Evolutionary conservation across 2,329 filamentous ascomycete genomes (phyloP), one percentile per base, ranked within the genome.

Genomic region (Ambrosiella xylebori): DNA sequence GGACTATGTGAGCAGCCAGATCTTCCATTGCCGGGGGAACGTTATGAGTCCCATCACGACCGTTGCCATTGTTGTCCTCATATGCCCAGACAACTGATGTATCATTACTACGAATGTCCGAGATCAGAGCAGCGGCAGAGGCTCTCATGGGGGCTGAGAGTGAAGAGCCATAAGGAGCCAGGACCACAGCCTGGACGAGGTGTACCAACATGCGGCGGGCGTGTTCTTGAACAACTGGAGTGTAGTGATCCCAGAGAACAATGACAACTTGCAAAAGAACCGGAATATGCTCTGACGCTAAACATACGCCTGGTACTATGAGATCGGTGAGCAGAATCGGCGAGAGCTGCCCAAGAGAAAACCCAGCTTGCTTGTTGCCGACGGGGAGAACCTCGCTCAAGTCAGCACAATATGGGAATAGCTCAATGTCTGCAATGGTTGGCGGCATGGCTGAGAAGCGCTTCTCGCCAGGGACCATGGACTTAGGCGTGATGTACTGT

Each of bases 171-270:
- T 95, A 82, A 50, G 74, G 77, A 1, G 81, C 81, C 36, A 96
- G 89, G 41, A 98, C 88, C 6, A 97, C 76, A 68, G 97, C 93
- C 65, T 98, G 93, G 52, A 98, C 94, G 15, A 98, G 77, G 72
- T 98, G 93, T 1, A 98, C 90, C 13, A 98, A 79, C 90, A 98
- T 95, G 70, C 98, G 93, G 54, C 90, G 82, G 37, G 94, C 90
- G 69, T 98, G 91, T 64, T 97, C 93, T 68, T 97, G 91, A 1
- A 98, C 93, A 9, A 96, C 79, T 2, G 88, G 82, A 1, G 88
- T 95, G 65, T 98, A 96, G 66, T 97, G 91, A 68, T 98, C 94
- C 93, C 93, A 98, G 1, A 97, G 78, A 2, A 97, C 88, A 11
- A 91, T 84, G 4, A 96, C 84, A 7, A 95, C 87, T 68, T 98